Evolutionary conservation across 1,284 basidiomycete genomes (phyloP).

Genomic region (Cutaneotrichosporon arboriforme): DNA sequence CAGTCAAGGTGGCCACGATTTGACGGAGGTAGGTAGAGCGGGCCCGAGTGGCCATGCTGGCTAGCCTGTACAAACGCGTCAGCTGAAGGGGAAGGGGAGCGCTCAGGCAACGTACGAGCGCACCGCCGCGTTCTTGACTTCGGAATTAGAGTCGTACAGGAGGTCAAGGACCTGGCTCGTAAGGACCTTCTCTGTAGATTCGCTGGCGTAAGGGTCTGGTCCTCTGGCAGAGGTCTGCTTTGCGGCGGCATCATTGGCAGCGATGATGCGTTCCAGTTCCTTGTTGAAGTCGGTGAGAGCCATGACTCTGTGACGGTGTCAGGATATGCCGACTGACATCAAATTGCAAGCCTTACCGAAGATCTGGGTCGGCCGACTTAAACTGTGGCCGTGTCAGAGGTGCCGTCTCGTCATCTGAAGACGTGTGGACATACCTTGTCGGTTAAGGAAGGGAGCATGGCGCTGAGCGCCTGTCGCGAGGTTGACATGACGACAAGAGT

Average conservation of each 20-base stretch:
- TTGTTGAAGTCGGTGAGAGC: slow-evolving; percentile 84
- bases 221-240: not conserved
- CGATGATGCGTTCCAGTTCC: slow-evolving; percentile 69
- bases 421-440: slow-evolving; percentile 14
- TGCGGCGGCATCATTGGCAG: slow-evolving; percentile 4
- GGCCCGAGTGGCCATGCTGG: slow-evolving; percentile 31
- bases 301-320: slow-evolving; percentile 65
- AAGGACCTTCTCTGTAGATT: slow-evolving; percentile 71
- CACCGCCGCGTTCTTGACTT: slow-evolving; percentile 96
- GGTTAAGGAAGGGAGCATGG: slow-evolving; percentile 16
- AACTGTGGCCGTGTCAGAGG: slow-evolving; percentile 24
- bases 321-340: not conserved
- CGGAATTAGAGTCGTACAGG: slow-evolving; percentile 88
- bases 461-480: slow-evolving; percentile 10
- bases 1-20: slow-evolving; percentile 63
- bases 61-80: slow-evolving; percentile 22
- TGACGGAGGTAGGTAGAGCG: slow-evolving; percentile 69
- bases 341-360: slow-evolving; percentile 23
- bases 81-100: not conserved
- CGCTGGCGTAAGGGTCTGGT: slow-evolving; percentile 56
- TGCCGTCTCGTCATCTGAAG: not conserved
- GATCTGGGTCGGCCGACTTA: slow-evolving; percentile 39
- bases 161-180: slow-evolving; percentile 72
- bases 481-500: slow-evolving; percentile 7
- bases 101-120: slow-evolving; percentile 61